A percentile compares a stretch with the other conserved stretches of the same genome.
phyloP scores from a whole-genome alignment of 2,329 filamentous ascomycete species.

The Shiraia bambusicola region DNA sequence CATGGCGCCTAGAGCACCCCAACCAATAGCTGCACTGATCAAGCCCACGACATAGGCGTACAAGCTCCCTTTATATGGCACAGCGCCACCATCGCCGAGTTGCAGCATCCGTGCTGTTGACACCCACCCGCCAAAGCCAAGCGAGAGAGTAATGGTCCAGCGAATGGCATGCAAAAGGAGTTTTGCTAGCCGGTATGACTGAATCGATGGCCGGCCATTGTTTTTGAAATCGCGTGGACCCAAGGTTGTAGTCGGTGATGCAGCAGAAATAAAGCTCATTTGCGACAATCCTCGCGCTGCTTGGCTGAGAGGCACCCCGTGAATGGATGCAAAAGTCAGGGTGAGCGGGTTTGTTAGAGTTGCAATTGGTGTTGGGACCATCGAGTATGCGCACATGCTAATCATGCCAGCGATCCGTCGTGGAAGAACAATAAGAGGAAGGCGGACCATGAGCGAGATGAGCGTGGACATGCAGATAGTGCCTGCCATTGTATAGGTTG shows the following conservation, averaged over 20 bases:
- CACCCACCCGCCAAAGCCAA: constrained; percentile 97
- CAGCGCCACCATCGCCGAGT: constrained; percentile 53
- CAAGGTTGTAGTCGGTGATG: constrained; percentile 70
- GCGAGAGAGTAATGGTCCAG: constrained; percentile 83
- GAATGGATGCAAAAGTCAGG: constrained; percentile 89
- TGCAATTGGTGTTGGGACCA: constrained; percentile 82
- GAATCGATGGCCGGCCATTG: constrained; percentile 56
- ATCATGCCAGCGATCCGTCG: constrained; percentile 69
- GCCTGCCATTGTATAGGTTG: constrained; percentile 83
- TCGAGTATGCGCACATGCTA: constrained; percentile 71
- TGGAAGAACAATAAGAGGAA: constrained; percentile 83
- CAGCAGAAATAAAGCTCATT: constrained; percentile 75
- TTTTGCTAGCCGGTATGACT: constrained; percentile 89
- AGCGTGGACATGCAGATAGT: constrained; percentile 88
- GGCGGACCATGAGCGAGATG: constrained; percentile 74
- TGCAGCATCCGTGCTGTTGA: constrained; percentile 79
- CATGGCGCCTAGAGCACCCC: constrained; percentile 87
- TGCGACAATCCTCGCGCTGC: constrained; percentile 79
- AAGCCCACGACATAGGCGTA: constrained; percentile 95
- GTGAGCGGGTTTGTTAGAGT: constrained; percentile 88
- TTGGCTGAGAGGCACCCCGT: constrained; percentile 76
- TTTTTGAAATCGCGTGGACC: constrained; percentile 44
- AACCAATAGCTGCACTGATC: constrained; percentile 91
- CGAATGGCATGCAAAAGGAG: constrained; percentile 87
- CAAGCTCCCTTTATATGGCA: constrained; percentile 67